Evolutionary conservation across 768 basidiomycete genomes (phyloP), one percentile per base, ranked within the genome.

Genomic region (Boletus vermiculosoides): DNA sequence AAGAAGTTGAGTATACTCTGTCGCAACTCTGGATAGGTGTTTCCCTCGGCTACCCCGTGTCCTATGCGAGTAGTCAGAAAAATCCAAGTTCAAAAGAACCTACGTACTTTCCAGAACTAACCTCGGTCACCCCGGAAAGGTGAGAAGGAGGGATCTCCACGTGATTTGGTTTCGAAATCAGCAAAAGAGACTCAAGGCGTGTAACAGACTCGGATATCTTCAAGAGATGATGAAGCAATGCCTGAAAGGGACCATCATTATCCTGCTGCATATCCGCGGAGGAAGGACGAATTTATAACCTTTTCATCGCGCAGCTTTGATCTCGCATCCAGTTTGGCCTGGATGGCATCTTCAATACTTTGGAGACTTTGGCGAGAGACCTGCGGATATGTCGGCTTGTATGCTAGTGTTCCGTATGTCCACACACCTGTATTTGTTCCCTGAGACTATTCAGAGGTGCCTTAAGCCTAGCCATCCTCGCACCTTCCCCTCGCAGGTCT

Each of bases 181-280:
- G 75, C 18, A 98, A 79, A 23, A 99, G 79, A 6, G 85, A 87
- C 70, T 99, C 97, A 5, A 98, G 82, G 50, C 97, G 86, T 13
- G 85, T 82, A 18, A 96, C 82, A 16, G 92, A 92, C 64, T 98
- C 97, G 28, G 95, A 94, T 45, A 98, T 86, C 72, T 93, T 93
- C 59, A 98, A 81, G 5, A 98, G 80, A 13, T 95, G 79, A 62
- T 95, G 88, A 20, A 98, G 80, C 46, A 95, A 75, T 0, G 90
- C 85, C 93, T 94, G 63, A 55, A 51, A 45, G 39, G 37, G 54
- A 57, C 53, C 5, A 46, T 20, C 54, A 49, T 56, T 47, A 44
- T 53, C 49, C 36, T 4, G 42, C 33, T 20, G 23, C 20, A 47
- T 23, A 18, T 25, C 23, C 22, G 31, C 20, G 46, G 12, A 49